These are phyloP conservation scores for Biscogniauxia marginata DNA, from an alignment of 2,329 filamentous ascomycete genomes.

Conservation along the genomic window DNA sequence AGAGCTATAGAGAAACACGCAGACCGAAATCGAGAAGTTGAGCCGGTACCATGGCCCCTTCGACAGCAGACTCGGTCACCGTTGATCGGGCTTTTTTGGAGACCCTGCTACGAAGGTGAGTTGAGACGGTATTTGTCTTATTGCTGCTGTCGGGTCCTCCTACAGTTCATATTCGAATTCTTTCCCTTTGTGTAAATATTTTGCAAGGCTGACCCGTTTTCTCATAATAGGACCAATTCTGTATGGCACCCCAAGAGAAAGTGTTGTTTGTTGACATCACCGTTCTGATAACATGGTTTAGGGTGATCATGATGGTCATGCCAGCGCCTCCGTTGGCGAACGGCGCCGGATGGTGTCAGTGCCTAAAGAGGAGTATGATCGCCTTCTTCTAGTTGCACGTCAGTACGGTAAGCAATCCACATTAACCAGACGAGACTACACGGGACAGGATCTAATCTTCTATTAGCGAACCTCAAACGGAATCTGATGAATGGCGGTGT, in stretches of 20 bases:
- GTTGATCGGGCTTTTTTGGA: slow-evolving; percentile 62
- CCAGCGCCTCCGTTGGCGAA: slow-evolving; percentile 27
- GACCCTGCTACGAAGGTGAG: slow-evolving; percentile 60
- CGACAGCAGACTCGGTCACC: slow-evolving; percentile 43
- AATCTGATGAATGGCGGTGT: slow-evolving; percentile 52
- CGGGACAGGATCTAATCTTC: slow-evolving; percentile 14
- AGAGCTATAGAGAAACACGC: background rate
- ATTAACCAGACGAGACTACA: background rate
- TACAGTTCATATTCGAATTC: background rate
- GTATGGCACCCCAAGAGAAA: slow-evolving; percentile 23
- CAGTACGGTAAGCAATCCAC: slow-evolving; percentile 52
- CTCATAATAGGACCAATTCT: slow-evolving; percentile 25
- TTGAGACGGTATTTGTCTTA: slow-evolving; percentile 5
- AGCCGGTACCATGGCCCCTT: slow-evolving; percentile 22
- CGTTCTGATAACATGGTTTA: slow-evolving; percentile 13
- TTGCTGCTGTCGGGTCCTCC: background rate
- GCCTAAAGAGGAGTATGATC: slow-evolving; percentile 59
- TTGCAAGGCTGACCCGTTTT: slow-evolving; percentile 15
- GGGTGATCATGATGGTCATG: slow-evolving; percentile 17
- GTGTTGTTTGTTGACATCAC: slow-evolving; percentile 1
- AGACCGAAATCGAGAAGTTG: background rate
- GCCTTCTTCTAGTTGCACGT: slow-evolving; percentile 49
- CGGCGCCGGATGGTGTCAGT: slow-evolving; percentile 47
- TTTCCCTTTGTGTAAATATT: background rate
- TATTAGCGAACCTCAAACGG: slow-evolving; percentile 42